phyloP scores from a whole-genome alignment of 1,139 yeast genomes.

The Taiozyma sp. region DNA sequence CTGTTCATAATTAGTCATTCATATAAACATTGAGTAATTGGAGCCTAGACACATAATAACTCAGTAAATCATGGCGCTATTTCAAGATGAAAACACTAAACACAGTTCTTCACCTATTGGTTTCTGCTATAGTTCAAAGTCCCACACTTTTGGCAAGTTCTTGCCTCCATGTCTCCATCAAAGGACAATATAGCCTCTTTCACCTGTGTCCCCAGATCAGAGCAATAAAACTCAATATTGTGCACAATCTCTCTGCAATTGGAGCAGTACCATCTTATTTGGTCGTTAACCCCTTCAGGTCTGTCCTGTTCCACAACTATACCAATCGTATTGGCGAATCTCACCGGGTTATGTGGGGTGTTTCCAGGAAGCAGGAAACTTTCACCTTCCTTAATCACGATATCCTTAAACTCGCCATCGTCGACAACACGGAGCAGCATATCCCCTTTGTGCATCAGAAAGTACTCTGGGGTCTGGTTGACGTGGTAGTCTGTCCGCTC shows the following conservation, averaged over 20 bases:
- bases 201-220: constrained; percentile 86
- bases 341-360: constrained; percentile 85
- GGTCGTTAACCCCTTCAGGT: constrained; percentile 62
- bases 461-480: constrained; percentile 93
- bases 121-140: constrained; percentile 62
- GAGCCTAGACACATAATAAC: no score
- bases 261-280: constrained; percentile 81
- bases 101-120: constrained; percentile 17
- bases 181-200: constrained; percentile 74
- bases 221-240: constrained; percentile 67
- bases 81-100: neutral
- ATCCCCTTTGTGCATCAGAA: constrained; percentile 78
- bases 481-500: constrained; percentile 91
- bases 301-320: constrained; percentile 93
- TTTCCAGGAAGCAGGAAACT: constrained; percentile 81
- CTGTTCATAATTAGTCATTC: no score
- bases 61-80: no score
- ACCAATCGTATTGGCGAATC: constrained; percentile 83
- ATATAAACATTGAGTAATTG: no score
- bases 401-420: constrained; percentile 68
- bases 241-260: constrained; percentile 60
- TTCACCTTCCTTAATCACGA: constrained; percentile 81
- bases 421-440: constrained; percentile 88
- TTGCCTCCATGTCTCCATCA: constrained; percentile 53
- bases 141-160: constrained; percentile 76